Percentiles rank a stretch among this genome's conserved stretches.
These are phyloP conservation scores for Citrus mangshanensis DNA, from an alignment of 345 rosid species.

Conservation along the genomic window DNA sequence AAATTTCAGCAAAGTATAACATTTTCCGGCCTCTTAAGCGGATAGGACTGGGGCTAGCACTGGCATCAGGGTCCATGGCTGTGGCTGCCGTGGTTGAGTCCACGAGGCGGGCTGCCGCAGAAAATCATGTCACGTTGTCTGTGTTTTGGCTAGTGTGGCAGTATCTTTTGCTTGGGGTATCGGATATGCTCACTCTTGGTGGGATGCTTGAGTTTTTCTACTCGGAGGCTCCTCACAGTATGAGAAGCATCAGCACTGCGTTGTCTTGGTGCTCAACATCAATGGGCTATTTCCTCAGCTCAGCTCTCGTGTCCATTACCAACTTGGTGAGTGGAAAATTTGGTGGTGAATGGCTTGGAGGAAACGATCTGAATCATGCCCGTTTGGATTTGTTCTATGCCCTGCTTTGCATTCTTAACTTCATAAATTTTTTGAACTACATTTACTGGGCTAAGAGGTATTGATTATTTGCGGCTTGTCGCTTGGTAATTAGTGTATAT, in stretches of 20 bases:
- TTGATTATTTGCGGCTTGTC: background rate
- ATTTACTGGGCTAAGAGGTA: constrained; percentile 34
- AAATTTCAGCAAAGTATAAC: background rate
- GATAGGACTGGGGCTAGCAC: constrained; percentile 47
- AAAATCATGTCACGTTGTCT: constrained; percentile 21
- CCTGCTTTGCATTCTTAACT: constrained; percentile 46
- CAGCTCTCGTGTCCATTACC: constrained; percentile 34
- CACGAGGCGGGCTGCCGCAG: constrained; percentile 31
- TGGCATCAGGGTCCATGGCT: constrained; percentile 49
- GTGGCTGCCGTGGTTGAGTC: constrained; percentile 46
- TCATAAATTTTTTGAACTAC: constrained; percentile 43
- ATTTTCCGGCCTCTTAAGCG: constrained; percentile 40
- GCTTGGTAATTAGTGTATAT: no score
- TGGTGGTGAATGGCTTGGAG: constrained; percentile 46
- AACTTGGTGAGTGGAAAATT: constrained; percentile 29
- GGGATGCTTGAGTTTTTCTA: constrained; percentile 74
- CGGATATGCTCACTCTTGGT: constrained; percentile 55
- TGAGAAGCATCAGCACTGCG: constrained; percentile 52
- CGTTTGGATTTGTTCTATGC: constrained; percentile 49
- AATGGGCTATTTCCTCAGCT: constrained; percentile 54
- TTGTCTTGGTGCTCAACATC: constrained; percentile 61
- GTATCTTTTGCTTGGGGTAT: constrained; percentile 43
- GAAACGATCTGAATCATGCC: constrained; percentile 32
- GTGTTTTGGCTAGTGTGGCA: constrained; percentile 57
- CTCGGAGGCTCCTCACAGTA: constrained; percentile 43